Evolutionary conservation across 768 basidiomycete species (phyloP).

Genomic region (Neoboletus brunneissimus): DNA sequence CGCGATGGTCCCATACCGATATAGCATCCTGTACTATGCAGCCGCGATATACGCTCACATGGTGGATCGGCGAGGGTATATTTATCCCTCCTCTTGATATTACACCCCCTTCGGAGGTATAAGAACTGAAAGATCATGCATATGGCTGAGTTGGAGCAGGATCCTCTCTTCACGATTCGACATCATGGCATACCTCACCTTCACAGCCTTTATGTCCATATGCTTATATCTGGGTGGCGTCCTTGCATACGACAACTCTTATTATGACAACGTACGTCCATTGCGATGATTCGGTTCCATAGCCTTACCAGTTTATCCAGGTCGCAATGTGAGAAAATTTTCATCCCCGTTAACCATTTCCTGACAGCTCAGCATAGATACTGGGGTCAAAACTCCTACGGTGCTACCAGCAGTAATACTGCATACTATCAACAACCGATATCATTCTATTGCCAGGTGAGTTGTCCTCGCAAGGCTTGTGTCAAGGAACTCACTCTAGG

Average conservation of each 20-base stretch:
- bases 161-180: neutral
- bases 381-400: constrained; percentile 77
- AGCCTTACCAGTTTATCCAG: constrained; percentile 30
- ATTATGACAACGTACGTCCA: constrained; percentile 61
- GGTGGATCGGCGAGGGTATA: neutral
- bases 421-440: constrained; percentile 60
- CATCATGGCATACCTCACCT: constrained; percentile 10
- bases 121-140: constrained; percentile 12
- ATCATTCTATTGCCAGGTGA: constrained; percentile 61
- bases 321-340: constrained; percentile 49
- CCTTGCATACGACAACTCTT: constrained; percentile 51
- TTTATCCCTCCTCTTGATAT: neutral
- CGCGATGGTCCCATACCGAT: constrained; percentile 9
- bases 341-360: neutral
- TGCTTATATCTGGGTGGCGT: constrained; percentile 17
- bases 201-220: constrained; percentile 1
- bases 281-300: neutral
- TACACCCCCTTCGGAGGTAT: constrained; percentile 11
- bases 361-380: constrained; percentile 40
- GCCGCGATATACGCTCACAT: constrained; percentile 8
- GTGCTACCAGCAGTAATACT: constrained; percentile 49
- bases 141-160: neutral
- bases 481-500: neutral
- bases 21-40: constrained; percentile 9
- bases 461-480: constrained; percentile 10